Percentiles rank a stretch among this genome's conserved stretches.
phyloP scores from a whole-genome alignment of 305 asterid species.

The Plantago rigida region DNA sequence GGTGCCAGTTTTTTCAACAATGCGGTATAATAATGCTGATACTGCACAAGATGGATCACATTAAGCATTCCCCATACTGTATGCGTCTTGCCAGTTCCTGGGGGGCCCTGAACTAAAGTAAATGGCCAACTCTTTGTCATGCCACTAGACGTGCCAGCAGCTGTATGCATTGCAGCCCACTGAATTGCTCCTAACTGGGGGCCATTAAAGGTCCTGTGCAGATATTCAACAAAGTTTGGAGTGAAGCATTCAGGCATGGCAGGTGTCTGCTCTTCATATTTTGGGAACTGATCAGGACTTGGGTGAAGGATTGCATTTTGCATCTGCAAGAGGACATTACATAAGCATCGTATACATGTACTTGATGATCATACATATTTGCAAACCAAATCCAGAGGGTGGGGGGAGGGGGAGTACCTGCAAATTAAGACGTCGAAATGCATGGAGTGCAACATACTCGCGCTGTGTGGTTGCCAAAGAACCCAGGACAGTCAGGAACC shows the following conservation, averaged over 20 bases:
- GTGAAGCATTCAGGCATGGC: slow-evolving; percentile 99
- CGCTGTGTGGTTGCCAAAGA: slow-evolving; percentile 95
- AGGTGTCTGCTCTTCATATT: slow-evolving; percentile 93
- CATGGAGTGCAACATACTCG: slow-evolving; percentile 87
- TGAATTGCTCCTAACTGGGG: slow-evolving; percentile 95
- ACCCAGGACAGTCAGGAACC: slow-evolving; percentile 86
- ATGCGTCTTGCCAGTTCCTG: slow-evolving; percentile 98
- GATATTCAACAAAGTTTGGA: slow-evolving; percentile 69
- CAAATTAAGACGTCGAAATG: slow-evolving; percentile 83
- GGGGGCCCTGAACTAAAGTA: slow-evolving; percentile 98
- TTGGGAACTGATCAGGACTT: slow-evolving; percentile 85
- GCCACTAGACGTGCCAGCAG: slow-evolving; percentile 87
- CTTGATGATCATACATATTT: not conserved
- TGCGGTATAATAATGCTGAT: slow-evolving; percentile 96
- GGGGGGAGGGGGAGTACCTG: slow-evolving; percentile 38
- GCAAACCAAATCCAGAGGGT: not conserved
- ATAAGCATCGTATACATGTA: slow-evolving; percentile 15
- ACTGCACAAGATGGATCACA: slow-evolving; percentile 98
- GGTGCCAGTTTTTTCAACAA: slow-evolving; percentile 93
- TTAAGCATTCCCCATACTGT: slow-evolving; percentile 99
- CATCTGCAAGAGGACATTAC: slow-evolving; percentile 51
- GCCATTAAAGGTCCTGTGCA: slow-evolving; percentile 70
- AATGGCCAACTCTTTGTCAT: slow-evolving; percentile 87
- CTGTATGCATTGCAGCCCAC: slow-evolving; percentile 99
- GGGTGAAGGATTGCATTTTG: slow-evolving; percentile 99